Conservation (phyloP, 768 basidiomycete genomes). For the Rhodocollybia butyracea region DNA sequence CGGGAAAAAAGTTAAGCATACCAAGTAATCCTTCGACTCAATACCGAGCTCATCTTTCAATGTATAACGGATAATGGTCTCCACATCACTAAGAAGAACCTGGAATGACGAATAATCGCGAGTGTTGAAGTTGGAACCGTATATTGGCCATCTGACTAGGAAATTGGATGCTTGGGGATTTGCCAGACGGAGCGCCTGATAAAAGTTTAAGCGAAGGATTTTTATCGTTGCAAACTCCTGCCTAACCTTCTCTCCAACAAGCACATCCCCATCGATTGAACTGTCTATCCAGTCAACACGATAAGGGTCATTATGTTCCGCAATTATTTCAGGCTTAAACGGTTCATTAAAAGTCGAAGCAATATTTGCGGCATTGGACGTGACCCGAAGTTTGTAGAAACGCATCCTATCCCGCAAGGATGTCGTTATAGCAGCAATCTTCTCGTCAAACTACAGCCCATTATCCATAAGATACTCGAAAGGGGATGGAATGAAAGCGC, state of each 20-base stretch:
- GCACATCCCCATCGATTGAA: slow-evolving; percentile 42
- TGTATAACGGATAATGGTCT: slow-evolving; percentile 58
- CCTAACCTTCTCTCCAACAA: slow-evolving; percentile 70
- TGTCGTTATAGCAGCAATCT: slow-evolving; percentile 65
- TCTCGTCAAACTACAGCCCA: slow-evolving; percentile 63
- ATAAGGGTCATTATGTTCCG: slow-evolving; percentile 80
- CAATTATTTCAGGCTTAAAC: slow-evolving; percentile 82
- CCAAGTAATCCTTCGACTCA: slow-evolving; percentile 53
- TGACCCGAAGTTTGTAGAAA: slow-evolving; percentile 80
- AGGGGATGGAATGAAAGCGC: slow-evolving; percentile 20
- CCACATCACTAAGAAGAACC: slow-evolving; percentile 73
- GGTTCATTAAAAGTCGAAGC: slow-evolving; percentile 79
- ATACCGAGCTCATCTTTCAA: slow-evolving; percentile 64
- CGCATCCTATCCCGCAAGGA: slow-evolving; percentile 82
- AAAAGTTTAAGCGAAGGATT: background rate
- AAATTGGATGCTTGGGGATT: slow-evolving; percentile 70
- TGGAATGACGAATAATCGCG: slow-evolving; percentile 72
- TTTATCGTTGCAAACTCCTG: background rate
- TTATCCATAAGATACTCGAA: background rate
- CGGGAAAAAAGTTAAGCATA: slow-evolving; percentile 22
- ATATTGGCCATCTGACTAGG: slow-evolving; percentile 77
- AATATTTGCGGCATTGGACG: slow-evolving; percentile 63
- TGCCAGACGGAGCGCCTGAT: slow-evolving; percentile 65
- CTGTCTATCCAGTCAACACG: slow-evolving; percentile 80
- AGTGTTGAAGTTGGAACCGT: slow-evolving; percentile 79